phyloP scores from a whole-genome alignment of 163 green algal genomes.

The Chlamydomonas reinhardtii region DNA sequence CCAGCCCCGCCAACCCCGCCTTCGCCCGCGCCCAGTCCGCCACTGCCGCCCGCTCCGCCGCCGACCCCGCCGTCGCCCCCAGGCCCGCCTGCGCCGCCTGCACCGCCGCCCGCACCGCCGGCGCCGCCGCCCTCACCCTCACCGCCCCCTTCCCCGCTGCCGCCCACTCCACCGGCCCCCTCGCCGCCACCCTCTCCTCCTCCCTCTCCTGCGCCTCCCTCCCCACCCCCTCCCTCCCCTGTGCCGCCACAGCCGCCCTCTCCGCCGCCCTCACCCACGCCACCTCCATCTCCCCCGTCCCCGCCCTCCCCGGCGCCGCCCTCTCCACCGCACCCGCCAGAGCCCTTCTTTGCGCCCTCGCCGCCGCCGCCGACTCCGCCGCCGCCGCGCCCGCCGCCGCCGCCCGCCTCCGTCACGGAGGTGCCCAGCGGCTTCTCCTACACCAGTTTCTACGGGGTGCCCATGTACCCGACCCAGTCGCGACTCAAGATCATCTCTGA shows the following conservation, averaged over 20 bases:
- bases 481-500: slow-evolving; percentile 15
- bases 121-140: not conserved
- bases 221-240: not conserved
- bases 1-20: slow-evolving; percentile 10
- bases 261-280: not conserved
- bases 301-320: not conserved
- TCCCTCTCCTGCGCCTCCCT: not conserved
- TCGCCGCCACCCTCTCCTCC: not conserved
- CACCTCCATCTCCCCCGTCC: not conserved
- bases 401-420: not conserved
- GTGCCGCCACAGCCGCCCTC: not conserved
- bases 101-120: not conserved
- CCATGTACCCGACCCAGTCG: not conserved
- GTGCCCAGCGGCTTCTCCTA: slow-evolving; percentile 1
- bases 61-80: not conserved
- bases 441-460: slow-evolving; percentile 8
- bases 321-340: not conserved
- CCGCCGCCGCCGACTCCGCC: not conserved
- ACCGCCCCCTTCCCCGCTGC: not conserved
- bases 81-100: not conserved
- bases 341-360: not conserved
- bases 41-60: not conserved
- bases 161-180: not conserved
- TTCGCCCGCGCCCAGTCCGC: too few relatives aligned
- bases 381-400: slow-evolving; percentile 7